Evolutionary conservation across 139 green algal genomes (phyloP), one percentile per base, ranked within the genome.

Genomic region (Haematococcus lacustris): DNA sequence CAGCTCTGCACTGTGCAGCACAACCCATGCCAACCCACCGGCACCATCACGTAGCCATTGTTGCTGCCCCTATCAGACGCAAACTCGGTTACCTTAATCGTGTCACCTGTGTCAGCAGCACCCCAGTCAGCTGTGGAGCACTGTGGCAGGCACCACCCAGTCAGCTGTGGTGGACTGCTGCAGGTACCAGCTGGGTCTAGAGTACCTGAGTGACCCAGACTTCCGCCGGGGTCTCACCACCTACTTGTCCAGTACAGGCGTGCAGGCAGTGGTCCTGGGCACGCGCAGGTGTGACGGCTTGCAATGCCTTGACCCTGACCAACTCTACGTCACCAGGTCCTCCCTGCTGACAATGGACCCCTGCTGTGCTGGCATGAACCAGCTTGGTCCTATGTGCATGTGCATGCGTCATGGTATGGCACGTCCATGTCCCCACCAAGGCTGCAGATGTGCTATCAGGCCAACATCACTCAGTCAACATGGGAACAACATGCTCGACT

Each of bases 231-330:
- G 90, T 0, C 73, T 97, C 51, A 74, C 78, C 51, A 38, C 69
- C 6, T 86, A 91, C 41, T 51, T 95, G 23, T 26, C 32, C 0
- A 30, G 59, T 2, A 88, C 78, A 0, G 39, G 70, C 9, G 82
- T 92, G 1, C 74, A 85, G 57, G 91, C 80, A 57, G 93, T 97
- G 25, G 53, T 96, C 5, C 76, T 97, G 26, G 91, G 91, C 33
- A 97, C 91, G 23, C 78, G 91, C 21, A 90, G 82, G 89, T 92
- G 62, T 13, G 78, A n/a, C n/a, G n/a, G n/a, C n/a, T n/a, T n/a
- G n/a, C n/a, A n/a, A n/a, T n/a, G n/a, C n/a, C n/a, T n/a, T n/a
- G n/a, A n/a, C n/a, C n/a, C n/a, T n/a, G n/a, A n/a, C n/a, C n/a
- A n/a, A n/a, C n/a, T n/a, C n/a, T n/a, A n/a, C n/a, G n/a, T n/a